These are phyloP conservation scores for Mrakiaceae sp. DNA, from an alignment of 1,284 basidiomycete species.

Conservation along the genomic window DNA sequence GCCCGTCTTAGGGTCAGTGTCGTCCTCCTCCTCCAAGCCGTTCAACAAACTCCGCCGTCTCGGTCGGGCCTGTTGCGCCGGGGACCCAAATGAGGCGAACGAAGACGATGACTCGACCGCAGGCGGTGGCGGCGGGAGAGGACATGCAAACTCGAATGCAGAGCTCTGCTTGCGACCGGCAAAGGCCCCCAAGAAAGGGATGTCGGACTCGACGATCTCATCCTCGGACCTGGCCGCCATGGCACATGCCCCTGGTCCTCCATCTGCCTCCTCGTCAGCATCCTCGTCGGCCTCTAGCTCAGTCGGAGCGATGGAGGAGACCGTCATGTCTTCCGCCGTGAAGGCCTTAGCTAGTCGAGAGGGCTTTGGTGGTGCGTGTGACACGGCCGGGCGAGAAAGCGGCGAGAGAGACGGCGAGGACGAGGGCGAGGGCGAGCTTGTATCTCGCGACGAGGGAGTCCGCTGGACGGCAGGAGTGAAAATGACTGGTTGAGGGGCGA, in stretches of 20 bases:
- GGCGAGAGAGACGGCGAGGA: constrained; percentile 21
- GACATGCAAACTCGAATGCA: constrained; percentile 63
- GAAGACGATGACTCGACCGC: not conserved
- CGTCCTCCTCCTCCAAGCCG: not conserved
- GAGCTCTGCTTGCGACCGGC: constrained; percentile 28
- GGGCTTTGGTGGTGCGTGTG: constrained; percentile 4
- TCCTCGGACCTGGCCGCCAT: constrained; percentile 12
- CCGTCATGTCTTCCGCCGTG: constrained; percentile 7
- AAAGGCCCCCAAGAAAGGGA: constrained; percentile 29
- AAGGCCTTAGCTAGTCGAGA: constrained; percentile 7
- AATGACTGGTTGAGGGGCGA: constrained; percentile 25
- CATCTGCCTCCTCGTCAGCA: not conserved
- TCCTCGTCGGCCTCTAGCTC: constrained; percentile 6
- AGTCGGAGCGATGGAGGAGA: constrained; percentile 1
- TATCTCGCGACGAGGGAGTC: constrained; percentile 20
- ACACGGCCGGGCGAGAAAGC: not conserved
- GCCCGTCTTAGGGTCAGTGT: not conserved
- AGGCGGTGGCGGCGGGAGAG: constrained; percentile 38
- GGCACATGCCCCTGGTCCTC: not conserved
- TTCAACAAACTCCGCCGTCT: not conserved
- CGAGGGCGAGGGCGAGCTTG: constrained; percentile 19
- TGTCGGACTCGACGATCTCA: constrained; percentile 31
- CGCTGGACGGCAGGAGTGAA: not conserved
- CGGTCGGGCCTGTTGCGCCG: too few species aligned
- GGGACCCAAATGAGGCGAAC: not conserved